Evolutionary conservation across 305 asterid species (phyloP).

Genomic region (Fraxinus paxiana): DNA sequence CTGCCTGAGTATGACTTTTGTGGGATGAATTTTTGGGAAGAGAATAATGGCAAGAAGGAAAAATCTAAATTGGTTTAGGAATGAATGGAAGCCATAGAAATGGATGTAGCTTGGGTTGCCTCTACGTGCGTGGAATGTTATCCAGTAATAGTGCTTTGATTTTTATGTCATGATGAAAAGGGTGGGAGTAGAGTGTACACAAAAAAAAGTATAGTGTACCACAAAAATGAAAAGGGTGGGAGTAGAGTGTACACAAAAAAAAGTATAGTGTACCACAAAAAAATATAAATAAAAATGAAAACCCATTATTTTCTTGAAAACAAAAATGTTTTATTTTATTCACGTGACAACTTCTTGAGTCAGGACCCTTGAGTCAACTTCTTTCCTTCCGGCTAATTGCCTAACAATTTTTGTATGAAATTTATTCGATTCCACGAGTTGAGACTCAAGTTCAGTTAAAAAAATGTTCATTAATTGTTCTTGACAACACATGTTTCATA

Average conservation of each 20-base stretch:
- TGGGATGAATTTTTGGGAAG: background rate
- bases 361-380: background rate
- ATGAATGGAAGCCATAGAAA: constrained; percentile 39
- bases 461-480: background rate
- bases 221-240: no score
- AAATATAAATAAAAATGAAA: no score
- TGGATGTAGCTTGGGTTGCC: constrained; percentile 38
- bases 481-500: no score
- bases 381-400: background rate
- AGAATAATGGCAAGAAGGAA: background rate
- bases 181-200: no score
- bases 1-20: background rate
- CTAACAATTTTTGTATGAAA: background rate
- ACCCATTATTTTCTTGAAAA: no score
- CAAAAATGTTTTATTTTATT: no score
- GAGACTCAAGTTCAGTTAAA: background rate
- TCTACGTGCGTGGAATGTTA: constrained; percentile 50
- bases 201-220: no score
- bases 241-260: no score
- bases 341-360: background rate
- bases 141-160: constrained; percentile 38
- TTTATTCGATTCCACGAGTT: background rate
- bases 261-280: no score
- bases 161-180: background rate
- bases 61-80: constrained; percentile 22